Evolutionary conservation across 495 filamentous ascomycete species (phyloP).

Genomic region (Aspergillus bridgeri): DNA sequence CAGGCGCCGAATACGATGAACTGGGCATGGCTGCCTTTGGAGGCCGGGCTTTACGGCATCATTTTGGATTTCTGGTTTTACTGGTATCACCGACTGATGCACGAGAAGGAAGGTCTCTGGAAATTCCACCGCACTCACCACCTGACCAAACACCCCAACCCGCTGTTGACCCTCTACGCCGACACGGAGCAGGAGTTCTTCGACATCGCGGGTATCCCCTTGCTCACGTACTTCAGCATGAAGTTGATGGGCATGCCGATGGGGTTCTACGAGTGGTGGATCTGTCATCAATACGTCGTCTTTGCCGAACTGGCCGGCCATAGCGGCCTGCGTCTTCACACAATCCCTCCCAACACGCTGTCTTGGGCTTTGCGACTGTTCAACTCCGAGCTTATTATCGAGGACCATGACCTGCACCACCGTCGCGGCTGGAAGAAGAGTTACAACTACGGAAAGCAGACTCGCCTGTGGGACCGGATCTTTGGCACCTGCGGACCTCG

Average conservation of each 20-base stretch:
- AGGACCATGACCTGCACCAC: constrained; percentile 41
- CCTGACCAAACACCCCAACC: constrained; percentile 39
- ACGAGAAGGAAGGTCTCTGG: constrained; percentile 32
- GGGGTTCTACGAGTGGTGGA: constrained; percentile 43
- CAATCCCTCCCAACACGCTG: constrained; percentile 28
- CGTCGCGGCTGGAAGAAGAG: constrained; percentile 42
- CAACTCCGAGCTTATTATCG: constrained; percentile 34
- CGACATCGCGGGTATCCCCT: constrained; percentile 34
- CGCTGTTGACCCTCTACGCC: constrained; percentile 33
- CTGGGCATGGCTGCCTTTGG: constrained; percentile 29
- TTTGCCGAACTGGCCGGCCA: constrained; percentile 36
- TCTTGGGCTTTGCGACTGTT: constrained; percentile 27
- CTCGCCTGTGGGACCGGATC: constrained; percentile 38
- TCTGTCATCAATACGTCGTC: constrained; percentile 37
- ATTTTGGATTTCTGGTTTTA: constrained; percentile 44
- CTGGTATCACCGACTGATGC: constrained; percentile 39
- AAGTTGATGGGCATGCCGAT: constrained; percentile 32
- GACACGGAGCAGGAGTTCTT: constrained; percentile 39
- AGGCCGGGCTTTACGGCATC: constrained; percentile 33
- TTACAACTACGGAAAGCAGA: constrained; percentile 41
- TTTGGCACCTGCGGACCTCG: constrained; percentile 35
- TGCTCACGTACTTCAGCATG: constrained; percentile 34
- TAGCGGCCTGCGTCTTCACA: constrained; percentile 32
- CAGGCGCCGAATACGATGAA: constrained; percentile 22
- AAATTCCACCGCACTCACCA: constrained; percentile 42